phyloP scores from a whole-genome alignment of 1,284 basidiomycete genomes.

The Fomitopsis pinicola region DNA sequence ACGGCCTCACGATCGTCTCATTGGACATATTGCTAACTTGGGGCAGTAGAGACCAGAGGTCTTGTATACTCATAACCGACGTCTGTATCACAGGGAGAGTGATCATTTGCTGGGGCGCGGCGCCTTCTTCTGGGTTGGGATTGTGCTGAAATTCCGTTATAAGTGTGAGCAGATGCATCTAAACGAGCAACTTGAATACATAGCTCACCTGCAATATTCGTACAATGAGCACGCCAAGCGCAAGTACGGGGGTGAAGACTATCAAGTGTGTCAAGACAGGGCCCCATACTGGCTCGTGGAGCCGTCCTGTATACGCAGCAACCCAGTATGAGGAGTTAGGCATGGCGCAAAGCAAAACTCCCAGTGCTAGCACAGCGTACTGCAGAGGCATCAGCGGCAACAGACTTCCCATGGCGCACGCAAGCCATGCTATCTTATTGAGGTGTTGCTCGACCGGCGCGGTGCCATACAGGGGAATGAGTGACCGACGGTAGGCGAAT shows the following conservation, averaged over 20 bases:
- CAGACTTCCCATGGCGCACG: slow-evolving; percentile 33
- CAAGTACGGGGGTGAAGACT: slow-evolving; percentile 53
- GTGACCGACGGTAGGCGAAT: slow-evolving; percentile 49
- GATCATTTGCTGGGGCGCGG: slow-evolving; percentile 20
- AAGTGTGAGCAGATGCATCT: background rate
- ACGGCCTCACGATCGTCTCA: background rate
- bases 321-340: slow-evolving; percentile 63
- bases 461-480: slow-evolving; percentile 56
- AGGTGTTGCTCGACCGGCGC: slow-evolving; percentile 45
- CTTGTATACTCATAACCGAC: slow-evolving; percentile 25
- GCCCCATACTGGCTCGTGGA: slow-evolving; percentile 49
- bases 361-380: slow-evolving; percentile 35
- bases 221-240: slow-evolving; percentile 41
- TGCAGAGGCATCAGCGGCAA: slow-evolving; percentile 29
- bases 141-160: background rate
- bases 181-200: background rate
- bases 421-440: slow-evolving; percentile 38
- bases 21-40: slow-evolving; percentile 8
- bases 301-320: slow-evolving; percentile 50
- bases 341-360: slow-evolving; percentile 44
- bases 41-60: slow-evolving; percentile 23
- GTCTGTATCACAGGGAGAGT: slow-evolving; percentile 26
- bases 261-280: slow-evolving; percentile 51
- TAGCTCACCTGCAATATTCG: slow-evolving; percentile 39
- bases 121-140: slow-evolving; percentile 1